phyloP scores from a whole-genome alignment of 768 basidiomycete species.

The Lactarius psammicola region DNA sequence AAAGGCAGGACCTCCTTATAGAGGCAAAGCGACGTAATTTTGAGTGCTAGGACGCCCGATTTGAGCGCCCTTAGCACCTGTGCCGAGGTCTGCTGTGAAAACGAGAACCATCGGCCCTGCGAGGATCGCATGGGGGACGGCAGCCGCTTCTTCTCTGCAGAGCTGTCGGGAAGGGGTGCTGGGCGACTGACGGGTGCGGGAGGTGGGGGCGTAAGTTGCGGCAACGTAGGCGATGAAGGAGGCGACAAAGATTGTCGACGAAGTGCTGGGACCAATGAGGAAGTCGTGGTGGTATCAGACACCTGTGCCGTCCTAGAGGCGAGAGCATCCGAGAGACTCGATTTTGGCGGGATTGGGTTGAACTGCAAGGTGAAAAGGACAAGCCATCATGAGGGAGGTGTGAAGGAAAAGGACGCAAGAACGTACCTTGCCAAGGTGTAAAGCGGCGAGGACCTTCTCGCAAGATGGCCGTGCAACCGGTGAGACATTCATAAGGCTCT shows the following conservation, averaged over 20 bases:
- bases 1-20: constrained; percentile 29
- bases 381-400: no score
- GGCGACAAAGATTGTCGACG: constrained; percentile 10
- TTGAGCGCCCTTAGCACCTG: constrained; percentile 16
- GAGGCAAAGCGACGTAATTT: constrained; percentile 33
- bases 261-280: constrained; percentile 22
- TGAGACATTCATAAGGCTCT: constrained; percentile 61
- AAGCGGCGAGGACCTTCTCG: constrained; percentile 65
- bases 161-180: not conserved
- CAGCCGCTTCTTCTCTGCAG: not conserved
- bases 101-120: constrained; percentile 5
- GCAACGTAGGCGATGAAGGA: constrained; percentile 8
- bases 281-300: constrained; percentile 18
- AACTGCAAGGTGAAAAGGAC: constrained; percentile 2
- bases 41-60: constrained; percentile 32
- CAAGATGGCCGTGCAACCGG: constrained; percentile 66
- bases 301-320: constrained; percentile 10
- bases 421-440: constrained; percentile 72
- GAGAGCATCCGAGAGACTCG: constrained; percentile 23
- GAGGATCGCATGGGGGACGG: not conserved
- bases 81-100: not conserved
- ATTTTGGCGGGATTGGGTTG: constrained; percentile 17
- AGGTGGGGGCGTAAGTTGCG: constrained; percentile 27
- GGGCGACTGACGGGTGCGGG: not conserved
- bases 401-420: not conserved